phyloP scores from a whole-genome alignment of 108 stramenopile species.

The Seminavis robusta region DNA sequence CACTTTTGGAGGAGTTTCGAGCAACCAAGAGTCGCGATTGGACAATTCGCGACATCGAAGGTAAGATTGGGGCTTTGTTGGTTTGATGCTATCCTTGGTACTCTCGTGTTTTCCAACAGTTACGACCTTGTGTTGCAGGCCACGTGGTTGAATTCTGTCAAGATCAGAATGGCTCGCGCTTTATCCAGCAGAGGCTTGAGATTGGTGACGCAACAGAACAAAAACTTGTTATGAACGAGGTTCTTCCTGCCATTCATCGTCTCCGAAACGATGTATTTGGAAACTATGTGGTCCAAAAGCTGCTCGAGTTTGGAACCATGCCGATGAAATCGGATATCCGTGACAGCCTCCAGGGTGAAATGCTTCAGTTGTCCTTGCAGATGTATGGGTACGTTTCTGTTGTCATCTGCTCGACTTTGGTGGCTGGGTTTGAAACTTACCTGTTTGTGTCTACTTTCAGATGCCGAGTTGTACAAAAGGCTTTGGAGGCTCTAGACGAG shows the following conservation, averaged over 20 bases:
- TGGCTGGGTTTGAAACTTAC: background rate
- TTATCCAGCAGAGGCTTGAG: slow-evolving; percentile 95
- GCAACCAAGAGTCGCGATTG: slow-evolving; percentile 76
- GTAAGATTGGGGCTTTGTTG: background rate
- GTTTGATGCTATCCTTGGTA: too few relatives aligned
- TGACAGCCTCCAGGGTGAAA: slow-evolving; percentile 67
- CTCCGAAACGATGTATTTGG: slow-evolving; percentile 91
- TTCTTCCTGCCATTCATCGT: slow-evolving; percentile 68
- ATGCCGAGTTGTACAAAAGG: slow-evolving; percentile 95
- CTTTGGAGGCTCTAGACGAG: slow-evolving; percentile 77
- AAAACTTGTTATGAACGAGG: slow-evolving; percentile 80
- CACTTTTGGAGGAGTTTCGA: slow-evolving; percentile 72
- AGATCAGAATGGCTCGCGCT: slow-evolving; percentile 98
- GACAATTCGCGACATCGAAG: slow-evolving; percentile 63
- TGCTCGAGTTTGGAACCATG: slow-evolving; percentile 88
- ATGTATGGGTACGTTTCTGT: slow-evolving; percentile 86
- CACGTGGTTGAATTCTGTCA: slow-evolving; percentile 91
- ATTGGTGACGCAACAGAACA: slow-evolving; percentile 75
- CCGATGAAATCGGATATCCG: slow-evolving; percentile 67
- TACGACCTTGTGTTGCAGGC: slow-evolving; percentile 9
- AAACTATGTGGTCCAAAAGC: slow-evolving; percentile 97
- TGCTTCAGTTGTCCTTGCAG: slow-evolving; percentile 79
- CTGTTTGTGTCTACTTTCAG: slow-evolving; percentile 18
- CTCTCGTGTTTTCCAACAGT: too few relatives aligned
- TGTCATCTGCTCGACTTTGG: background rate